Evolutionary conservation across 805 yeast species (phyloP), one percentile per base, ranked within the genome.

Genomic region (Wickerhamomyces tratensis): DNA sequence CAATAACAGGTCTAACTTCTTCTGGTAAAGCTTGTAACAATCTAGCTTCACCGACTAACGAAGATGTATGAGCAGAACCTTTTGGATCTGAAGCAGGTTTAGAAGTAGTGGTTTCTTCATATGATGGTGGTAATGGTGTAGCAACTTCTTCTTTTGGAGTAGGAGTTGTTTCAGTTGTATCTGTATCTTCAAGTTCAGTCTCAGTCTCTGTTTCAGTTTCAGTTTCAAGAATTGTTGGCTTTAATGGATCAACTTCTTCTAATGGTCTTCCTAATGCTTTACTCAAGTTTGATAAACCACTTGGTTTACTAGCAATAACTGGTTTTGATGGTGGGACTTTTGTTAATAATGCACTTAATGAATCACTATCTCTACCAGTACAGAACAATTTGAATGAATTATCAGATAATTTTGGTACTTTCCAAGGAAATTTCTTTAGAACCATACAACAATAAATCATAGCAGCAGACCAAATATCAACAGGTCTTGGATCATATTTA

Each of bases 401-500:
- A 61, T 88, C 96, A 40, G 82, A 69, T 41, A 79, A 62, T 55
- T 86, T 82, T n/a, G 97, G 96, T 3, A 89, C 75, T 59, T 87
- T 87, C 98, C 98, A 91, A 1, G 98, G 98, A 63, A 91, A 91
- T 46, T 95, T 65, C 50, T 83, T 76, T 50, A 89, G 65, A 3
- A 82, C 70, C 89, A 88, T 85, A 64, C 98, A 89, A 59, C 95
- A 87, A 58, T 74, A 91, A 41, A 93, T 86, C 29, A 91, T 86
- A 0, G 95, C 98, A 41, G 86, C 68, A 1, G 96, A 86, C 98
- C 98, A 91, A 25, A 89, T 76, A 59, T 91, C 98, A 3, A 81
- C 86, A 6, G 82, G 79, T 41, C 93, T 75, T 15, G 97, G 93
- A 59, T 91, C 96, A 60, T 91, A 91, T 38, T 59, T 52, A 7